phyloP scores from a whole-genome alignment of 345 rosid genomes.

The Passiflora organensis region DNA sequence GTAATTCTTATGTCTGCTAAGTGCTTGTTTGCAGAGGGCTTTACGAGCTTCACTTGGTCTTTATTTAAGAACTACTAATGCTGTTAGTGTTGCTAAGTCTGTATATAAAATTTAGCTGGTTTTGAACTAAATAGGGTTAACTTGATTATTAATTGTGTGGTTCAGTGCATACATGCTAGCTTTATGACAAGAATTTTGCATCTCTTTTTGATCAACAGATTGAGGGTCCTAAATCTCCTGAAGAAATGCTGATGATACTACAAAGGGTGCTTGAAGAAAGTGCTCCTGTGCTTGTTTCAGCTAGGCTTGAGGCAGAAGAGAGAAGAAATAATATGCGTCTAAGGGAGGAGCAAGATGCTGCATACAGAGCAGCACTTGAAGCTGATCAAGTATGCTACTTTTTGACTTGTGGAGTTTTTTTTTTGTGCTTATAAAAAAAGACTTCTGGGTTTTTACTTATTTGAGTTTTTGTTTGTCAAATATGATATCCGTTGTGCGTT shows the following conservation, averaged over 20 bases:
- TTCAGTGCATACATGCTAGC: too few species aligned
- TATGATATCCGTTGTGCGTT: neutral
- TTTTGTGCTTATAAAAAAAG: too few species aligned
- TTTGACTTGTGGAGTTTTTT: neutral
- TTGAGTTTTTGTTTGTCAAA: too few species aligned
- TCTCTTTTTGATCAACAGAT: conserved; percentile 37
- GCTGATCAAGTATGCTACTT: conserved; percentile 78
- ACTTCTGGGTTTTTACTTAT: too few species aligned
- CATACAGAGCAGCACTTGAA: conserved; percentile 95
- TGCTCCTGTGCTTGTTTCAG: conserved; percentile 72
- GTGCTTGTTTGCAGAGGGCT: too few species aligned
- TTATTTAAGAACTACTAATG: too few species aligned
- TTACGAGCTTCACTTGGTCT: too few species aligned
- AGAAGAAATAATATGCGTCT: conserved; percentile 69
- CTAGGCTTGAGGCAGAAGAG: conserved; percentile 93
- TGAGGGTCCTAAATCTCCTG: conserved; percentile 89
- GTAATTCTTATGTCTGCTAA: too few species aligned
- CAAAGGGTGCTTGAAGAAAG: conserved; percentile 98
- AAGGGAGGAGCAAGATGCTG: conserved; percentile 99
- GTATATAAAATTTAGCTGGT: too few species aligned
- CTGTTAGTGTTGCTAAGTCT: too few species aligned
- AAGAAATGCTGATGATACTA: conserved; percentile 61
- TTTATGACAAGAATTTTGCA: neutral
- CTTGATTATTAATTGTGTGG: too few species aligned
- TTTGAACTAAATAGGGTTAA: too few species aligned